These are phyloP conservation scores for Podosphaera fusca DNA, from an alignment of 2,329 filamentous ascomycete species.

Conservation along the genomic window DNA sequence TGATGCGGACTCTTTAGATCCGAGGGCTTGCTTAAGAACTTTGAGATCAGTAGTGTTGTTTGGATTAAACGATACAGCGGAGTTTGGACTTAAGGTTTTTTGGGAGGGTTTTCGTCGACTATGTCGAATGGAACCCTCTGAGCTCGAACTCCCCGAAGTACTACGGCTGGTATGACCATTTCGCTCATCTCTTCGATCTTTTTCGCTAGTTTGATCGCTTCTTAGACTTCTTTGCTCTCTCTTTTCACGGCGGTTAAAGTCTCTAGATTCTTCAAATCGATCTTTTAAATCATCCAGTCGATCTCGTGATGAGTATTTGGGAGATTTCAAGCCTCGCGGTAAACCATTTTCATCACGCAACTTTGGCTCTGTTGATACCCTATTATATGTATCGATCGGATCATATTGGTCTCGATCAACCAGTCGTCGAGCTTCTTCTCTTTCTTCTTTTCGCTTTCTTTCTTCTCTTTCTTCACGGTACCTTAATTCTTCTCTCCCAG, in stretches of 20 bases:
- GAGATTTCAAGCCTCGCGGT: background rate
- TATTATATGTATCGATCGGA: constrained; percentile 6
- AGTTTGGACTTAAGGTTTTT: constrained; percentile 3
- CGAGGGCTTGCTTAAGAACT: constrained; percentile 14
- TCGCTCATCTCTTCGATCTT: constrained; percentile 5
- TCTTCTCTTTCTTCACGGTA: constrained; percentile 13
- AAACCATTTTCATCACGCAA: constrained; percentile 8
- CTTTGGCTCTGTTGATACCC: constrained; percentile 9
- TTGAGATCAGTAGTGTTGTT: constrained; percentile 16
- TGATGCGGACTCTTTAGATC: constrained; percentile 8
- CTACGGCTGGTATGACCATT: constrained; percentile 6
- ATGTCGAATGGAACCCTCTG: constrained; percentile 9
- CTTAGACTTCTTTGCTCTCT: constrained; percentile 22
- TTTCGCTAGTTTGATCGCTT: constrained; percentile 7
- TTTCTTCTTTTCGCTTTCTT: constrained; percentile 8
- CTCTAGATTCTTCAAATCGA: background rate
- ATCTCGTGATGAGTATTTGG: constrained; percentile 1
- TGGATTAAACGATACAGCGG: constrained; percentile 13
- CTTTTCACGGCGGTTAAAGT: constrained; percentile 20
- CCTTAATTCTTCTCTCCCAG: constrained; percentile 7
- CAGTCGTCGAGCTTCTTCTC: constrained; percentile 12
- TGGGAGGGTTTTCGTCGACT: constrained; percentile 5
- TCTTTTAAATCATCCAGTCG: constrained; percentile 1
- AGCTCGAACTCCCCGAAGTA: constrained; percentile 9
- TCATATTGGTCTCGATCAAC: constrained; percentile 10